Conservation (phyloP, 106 monocot genomes). For the Apostasia shenzhenica region DNA sequence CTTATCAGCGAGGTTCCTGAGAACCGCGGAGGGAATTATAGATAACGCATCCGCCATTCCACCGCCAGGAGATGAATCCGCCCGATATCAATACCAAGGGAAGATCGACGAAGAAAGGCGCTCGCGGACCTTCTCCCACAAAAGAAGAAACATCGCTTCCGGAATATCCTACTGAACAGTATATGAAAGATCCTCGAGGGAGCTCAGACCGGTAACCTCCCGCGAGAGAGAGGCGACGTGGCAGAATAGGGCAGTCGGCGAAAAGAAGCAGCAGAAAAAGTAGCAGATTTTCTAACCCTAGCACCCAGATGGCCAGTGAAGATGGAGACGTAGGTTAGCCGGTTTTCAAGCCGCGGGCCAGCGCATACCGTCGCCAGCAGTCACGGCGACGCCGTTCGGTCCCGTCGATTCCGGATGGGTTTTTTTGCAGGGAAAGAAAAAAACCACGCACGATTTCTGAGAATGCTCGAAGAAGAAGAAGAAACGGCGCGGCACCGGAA, state of each 20-base stretch:
- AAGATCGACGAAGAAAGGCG: background rate
- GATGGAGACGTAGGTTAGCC: background rate
- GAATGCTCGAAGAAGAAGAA: too few species aligned
- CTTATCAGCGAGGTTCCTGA: conserved; percentile 86
- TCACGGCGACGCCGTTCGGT: background rate
- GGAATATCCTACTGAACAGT: too few species aligned
- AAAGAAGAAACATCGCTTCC: background rate
- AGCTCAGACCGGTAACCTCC: background rate
- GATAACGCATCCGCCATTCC: conserved; percentile 62
- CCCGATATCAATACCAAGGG: background rate
- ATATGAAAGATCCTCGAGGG: background rate
- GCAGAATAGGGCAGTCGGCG: background rate
- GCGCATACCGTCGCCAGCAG: background rate
- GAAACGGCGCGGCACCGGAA: too few species aligned
- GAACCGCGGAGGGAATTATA: conserved; percentile 57
- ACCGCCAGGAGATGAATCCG: conserved; percentile 1
- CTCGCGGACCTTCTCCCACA: background rate
- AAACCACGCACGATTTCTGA: too few species aligned
- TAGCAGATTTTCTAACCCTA: background rate
- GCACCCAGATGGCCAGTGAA: too few species aligned
- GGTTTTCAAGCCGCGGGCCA: background rate
- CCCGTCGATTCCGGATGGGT: background rate
- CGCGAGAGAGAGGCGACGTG: background rate
- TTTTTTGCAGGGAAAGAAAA: too few species aligned
- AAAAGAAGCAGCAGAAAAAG: background rate